These are phyloP conservation scores for Epichloe coenophiala DNA, from an alignment of 2,329 filamentous ascomycete species.

Conservation along the genomic window DNA sequence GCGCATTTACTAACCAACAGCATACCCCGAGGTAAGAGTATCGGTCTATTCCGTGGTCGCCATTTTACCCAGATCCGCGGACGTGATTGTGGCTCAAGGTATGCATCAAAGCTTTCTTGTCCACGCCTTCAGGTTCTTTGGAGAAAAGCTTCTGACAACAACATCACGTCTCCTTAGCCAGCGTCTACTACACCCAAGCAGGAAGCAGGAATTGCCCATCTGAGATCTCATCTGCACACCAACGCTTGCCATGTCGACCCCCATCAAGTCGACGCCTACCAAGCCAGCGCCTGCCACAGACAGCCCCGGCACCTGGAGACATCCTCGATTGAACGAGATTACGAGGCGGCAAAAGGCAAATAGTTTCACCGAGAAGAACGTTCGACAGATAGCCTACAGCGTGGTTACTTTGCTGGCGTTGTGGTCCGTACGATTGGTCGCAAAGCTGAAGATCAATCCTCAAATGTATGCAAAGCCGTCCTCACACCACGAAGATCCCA, in stretches of 20 bases:
- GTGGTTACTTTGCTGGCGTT: conserved; percentile 30
- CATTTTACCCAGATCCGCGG: not conserved
- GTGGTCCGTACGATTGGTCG: conserved; percentile 22
- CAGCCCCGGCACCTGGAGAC: conserved; percentile 73
- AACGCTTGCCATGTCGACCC: conserved; percentile 16
- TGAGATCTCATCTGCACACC: not conserved
- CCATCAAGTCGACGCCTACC: conserved; percentile 25
- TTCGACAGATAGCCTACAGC: conserved; percentile 59
- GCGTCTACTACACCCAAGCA: not conserved
- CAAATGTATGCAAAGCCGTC: conserved; percentile 19
- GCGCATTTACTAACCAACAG: conserved; percentile 19
- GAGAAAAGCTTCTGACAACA: not conserved
- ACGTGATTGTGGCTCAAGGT: not conserved
- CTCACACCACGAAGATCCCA: not conserved
- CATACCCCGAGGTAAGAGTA: not conserved
- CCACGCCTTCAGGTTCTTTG: not conserved
- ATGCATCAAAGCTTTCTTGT: not conserved
- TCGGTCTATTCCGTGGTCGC: not conserved
- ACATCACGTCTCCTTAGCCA: not conserved
- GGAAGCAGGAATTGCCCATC: not conserved
- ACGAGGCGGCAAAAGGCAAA: conserved; percentile 64
- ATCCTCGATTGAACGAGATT: conserved; percentile 82
- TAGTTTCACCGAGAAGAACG: conserved; percentile 66
- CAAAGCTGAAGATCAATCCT: conserved; percentile 22
- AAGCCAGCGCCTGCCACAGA: conserved; percentile 28